Evolutionary conservation across 176 grass and related monocot genomes (phyloP), one percentile per base, ranked within the genome.

Genomic region (Aegilops tauschii): DNA sequence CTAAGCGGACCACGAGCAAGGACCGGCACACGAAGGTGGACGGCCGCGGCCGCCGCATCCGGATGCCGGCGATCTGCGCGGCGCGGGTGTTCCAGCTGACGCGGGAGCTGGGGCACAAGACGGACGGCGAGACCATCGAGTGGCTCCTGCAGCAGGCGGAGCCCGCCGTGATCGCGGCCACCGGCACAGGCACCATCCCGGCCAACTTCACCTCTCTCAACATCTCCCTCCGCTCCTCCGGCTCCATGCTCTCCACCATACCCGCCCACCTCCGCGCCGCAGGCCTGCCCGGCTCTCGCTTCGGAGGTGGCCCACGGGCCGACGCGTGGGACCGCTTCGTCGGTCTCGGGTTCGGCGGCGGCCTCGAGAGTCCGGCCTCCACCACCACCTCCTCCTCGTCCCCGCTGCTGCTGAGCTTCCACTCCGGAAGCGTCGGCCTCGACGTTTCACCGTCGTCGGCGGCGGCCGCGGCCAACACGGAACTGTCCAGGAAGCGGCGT

Each of bases 121-220:
- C 96, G 9, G 96, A 98, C 61, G 96, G 96, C 42, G 96, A 98
- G 87, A 98, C 96, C 37, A 98, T 98, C 73, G 96, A 98, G 94
- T 98, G 96, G 96, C 87, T 98, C 30, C 89, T 98, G 73, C 96
- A 98, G 87, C 96, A 98, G 75, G 93, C 96, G 17, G 93, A 98
- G 71, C 96, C 96, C 3, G 93, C 96, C 0, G 96, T 98, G 84
- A 94, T 98, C 70, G 96, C 96, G 1, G 96, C 96, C 45, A 98
- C 96, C 12, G 96, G 96, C 35, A 98, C 96, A 1, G 96, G 96
- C 40, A 98, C 93, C 65, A 96, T 98, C 70, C 96, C 96, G n/a
- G 92, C 93, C 61, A 98, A 98, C 86, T 98, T 98, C 88, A 96
- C 93, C 67, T 96, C 96, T 4, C 84, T 98, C 56, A 98, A 98